phyloP scores from a whole-genome alignment of 2,329 filamentous ascomycete genomes.

The Trichocomaceae sp. region DNA sequence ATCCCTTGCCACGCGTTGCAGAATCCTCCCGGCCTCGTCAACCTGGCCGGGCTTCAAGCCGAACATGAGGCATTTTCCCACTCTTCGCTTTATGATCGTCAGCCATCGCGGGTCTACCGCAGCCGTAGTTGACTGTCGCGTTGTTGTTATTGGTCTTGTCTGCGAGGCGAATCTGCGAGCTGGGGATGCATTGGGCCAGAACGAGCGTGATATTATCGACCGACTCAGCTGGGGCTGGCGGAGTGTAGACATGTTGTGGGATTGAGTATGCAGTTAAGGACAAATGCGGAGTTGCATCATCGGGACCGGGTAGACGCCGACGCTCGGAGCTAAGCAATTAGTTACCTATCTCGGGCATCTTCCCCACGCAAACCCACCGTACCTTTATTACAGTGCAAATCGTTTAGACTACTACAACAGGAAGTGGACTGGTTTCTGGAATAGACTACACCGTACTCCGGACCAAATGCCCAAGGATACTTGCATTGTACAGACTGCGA shows the following conservation, averaged over 20 bases:
- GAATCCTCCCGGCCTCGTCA: slow-evolving; percentile 51
- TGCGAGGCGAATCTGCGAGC: background rate
- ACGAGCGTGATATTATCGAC: background rate
- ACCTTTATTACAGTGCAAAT: too few species aligned
- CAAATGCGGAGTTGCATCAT: too few species aligned
- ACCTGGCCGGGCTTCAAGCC: slow-evolving; percentile 57
- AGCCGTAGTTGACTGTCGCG: background rate
- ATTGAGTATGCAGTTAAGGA: background rate
- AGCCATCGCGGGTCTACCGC: slow-evolving; percentile 58
- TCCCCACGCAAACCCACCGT: too few species aligned
- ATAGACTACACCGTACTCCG: background rate
- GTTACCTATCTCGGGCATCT: too few species aligned
- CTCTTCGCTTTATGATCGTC: slow-evolving; percentile 56
- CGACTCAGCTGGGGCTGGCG: background rate
- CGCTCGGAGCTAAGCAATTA: too few species aligned
- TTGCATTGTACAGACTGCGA: background rate
- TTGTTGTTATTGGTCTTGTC: background rate
- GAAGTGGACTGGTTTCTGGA: background rate
- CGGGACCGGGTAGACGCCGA: too few species aligned
- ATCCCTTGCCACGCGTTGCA: slow-evolving; percentile 54
- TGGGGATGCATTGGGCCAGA: background rate
- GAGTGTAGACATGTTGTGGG: background rate
- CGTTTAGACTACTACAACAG: too few species aligned
- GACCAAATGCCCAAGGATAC: background rate
- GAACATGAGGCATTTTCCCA: slow-evolving; percentile 70